phyloP scores from a whole-genome alignment of 768 basidiomycete genomes.

The Ramaria rubella region DNA sequence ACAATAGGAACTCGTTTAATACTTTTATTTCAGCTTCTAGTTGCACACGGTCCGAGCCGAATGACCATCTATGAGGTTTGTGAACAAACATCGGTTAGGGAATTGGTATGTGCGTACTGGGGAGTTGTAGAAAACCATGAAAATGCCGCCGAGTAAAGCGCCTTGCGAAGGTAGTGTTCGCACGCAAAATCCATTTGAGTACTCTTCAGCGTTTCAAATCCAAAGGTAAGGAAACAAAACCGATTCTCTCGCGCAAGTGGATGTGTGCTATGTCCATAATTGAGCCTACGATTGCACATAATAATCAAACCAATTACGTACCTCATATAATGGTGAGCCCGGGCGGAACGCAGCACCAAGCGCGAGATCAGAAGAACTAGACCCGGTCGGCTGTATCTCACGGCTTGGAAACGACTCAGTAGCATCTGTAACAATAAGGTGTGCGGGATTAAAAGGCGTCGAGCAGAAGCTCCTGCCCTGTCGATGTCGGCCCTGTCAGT shows the following conservation, averaged over 20 bases:
- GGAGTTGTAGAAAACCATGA: conserved; percentile 93
- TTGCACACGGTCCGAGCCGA: conserved; percentile 89
- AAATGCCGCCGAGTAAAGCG: conserved; percentile 73
- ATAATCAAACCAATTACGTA: conserved; percentile 24
- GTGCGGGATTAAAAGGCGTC: conserved; percentile 76
- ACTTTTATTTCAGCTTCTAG: conserved; percentile 84
- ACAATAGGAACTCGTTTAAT: conserved; percentile 74
- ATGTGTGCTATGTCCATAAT: conserved; percentile 60
- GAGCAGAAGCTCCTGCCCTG: conserved; percentile 59
- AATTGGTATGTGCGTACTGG: conserved; percentile 52
- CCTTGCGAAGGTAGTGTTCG: conserved; percentile 68
- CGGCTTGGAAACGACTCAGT: conserved; percentile 88
- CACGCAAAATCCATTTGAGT: conserved; percentile 79
- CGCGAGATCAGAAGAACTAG: conserved; percentile 83
- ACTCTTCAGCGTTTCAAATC: conserved; percentile 85
- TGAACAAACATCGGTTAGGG: neutral
- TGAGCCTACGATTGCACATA: neutral
- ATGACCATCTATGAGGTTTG: conserved; percentile 69
- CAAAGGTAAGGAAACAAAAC: conserved; percentile 87
- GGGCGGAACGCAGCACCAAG: conserved; percentile 74
- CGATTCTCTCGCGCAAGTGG: conserved; percentile 84
- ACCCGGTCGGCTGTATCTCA: conserved; percentile 77
- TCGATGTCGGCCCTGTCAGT: conserved; percentile 83
- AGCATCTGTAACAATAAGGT: conserved; percentile 79
- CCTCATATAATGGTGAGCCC: conserved; percentile 70